Percentiles rank a stretch among this genome's conserved stretches.
Evolutionary conservation across 2,329 filamentous ascomycete species (phyloP).

Genomic region (Mycosphaerella sp.): DNA sequence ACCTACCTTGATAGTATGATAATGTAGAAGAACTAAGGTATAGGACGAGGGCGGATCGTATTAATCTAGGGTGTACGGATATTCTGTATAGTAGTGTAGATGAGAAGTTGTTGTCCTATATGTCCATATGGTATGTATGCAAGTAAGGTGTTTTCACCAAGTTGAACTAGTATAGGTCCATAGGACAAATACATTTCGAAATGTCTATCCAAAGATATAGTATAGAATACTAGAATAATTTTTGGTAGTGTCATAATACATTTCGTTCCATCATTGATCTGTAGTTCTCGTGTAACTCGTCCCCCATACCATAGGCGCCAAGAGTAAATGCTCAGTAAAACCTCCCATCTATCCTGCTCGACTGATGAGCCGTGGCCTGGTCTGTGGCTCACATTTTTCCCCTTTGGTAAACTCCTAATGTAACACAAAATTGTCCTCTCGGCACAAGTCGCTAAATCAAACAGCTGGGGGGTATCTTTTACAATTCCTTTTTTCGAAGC

Average conservation of each 20-base stretch:
- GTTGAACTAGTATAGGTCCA: too few relatives aligned
- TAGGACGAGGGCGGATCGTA: too few relatives aligned
- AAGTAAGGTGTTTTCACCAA: too few relatives aligned
- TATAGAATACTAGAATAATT: too few relatives aligned
- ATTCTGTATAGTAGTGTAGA: too few relatives aligned
- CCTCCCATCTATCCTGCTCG: conserved; percentile 15
- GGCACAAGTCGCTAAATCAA: conserved; percentile 10
- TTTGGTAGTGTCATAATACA: conserved; percentile 14
- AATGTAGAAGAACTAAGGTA: too few relatives aligned
- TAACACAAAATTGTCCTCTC: conserved; percentile 5
- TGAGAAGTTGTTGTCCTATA: too few relatives aligned
- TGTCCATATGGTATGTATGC: too few relatives aligned
- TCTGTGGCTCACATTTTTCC: conserved; percentile 15
- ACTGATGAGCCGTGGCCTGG: conserved; percentile 13
- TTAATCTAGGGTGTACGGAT: too few relatives aligned
- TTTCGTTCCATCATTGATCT: conserved; percentile 12
- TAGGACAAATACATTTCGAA: too few relatives aligned
- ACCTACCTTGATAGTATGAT: too few relatives aligned
- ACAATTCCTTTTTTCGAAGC: conserved; percentile 17
- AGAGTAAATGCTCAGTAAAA: conserved; percentile 7
- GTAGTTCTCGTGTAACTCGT: conserved; percentile 14
- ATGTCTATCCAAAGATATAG: too few relatives aligned
- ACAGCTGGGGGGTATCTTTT: conserved; percentile 24
- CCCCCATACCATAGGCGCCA: not conserved
- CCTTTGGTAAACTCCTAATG: conserved; percentile 3